Evolutionary conservation across 805 yeast genomes (phyloP).

Genomic region (Starmerella stigmatis): DNA sequence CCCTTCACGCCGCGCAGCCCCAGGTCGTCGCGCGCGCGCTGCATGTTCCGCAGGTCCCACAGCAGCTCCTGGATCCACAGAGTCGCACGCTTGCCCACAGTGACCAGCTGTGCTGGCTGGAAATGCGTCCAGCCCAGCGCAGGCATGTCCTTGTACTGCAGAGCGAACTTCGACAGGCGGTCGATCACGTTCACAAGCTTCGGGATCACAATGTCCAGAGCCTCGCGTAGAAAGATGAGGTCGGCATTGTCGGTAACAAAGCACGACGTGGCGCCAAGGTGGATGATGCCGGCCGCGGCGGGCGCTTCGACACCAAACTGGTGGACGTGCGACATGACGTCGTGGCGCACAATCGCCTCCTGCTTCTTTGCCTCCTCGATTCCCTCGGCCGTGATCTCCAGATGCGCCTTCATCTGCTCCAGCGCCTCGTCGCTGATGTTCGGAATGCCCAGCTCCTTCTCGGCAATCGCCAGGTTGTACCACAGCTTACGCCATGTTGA

Average conservation of each 20-base stretch:
- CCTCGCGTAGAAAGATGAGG: conserved; percentile 90
- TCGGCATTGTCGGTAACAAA: conserved; percentile 97
- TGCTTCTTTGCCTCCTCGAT: conserved; percentile 79
- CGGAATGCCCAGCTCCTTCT: conserved; percentile 75
- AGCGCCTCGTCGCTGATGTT: conserved; percentile 87
- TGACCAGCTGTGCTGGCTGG: conserved; percentile 98
- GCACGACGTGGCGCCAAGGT: conserved; percentile 96
- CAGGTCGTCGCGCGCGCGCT: conserved; percentile 89
- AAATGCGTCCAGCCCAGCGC: conserved; percentile 99
- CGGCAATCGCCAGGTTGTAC: conserved; percentile 92
- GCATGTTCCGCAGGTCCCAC: conserved; percentile 95
- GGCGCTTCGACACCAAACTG: conserved; percentile 89
- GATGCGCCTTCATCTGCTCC: conserved; percentile 66
- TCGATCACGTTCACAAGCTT: conserved; percentile 92
- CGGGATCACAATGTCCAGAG: conserved; percentile 84
- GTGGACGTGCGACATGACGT: conserved; percentile 98
- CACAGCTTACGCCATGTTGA: conserved; percentile 98
- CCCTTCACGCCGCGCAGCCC: conserved; percentile 98
- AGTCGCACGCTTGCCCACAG: conserved; percentile 96
- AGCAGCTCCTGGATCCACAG: conserved; percentile 94
- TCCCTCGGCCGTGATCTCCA: conserved; percentile 84
- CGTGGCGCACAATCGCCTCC: conserved; percentile 97
- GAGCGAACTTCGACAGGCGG: conserved; percentile 77
- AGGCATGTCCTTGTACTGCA: conserved; percentile 87
- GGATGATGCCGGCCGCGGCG: conserved; percentile 94